Conservation (phyloP, 495 filamentous ascomycete genomes). For the Hypomontagnella monticulosa region DNA sequence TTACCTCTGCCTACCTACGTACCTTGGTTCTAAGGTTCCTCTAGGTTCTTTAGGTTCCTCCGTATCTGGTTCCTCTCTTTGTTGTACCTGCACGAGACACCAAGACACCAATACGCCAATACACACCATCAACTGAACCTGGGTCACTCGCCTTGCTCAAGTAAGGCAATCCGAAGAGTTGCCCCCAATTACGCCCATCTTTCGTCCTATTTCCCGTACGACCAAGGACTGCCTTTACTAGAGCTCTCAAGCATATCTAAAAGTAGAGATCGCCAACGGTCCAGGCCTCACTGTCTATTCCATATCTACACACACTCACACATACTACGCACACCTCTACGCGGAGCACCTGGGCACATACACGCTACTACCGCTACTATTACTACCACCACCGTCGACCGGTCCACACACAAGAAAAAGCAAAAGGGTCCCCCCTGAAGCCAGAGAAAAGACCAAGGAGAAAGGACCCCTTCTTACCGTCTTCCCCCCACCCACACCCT, state of each 20-base stretch:
- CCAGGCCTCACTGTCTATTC: constrained; percentile 35
- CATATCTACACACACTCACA: constrained; percentile 29
- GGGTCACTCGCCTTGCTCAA: constrained; percentile 36
- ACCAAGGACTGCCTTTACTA: constrained; percentile 35
- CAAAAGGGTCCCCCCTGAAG: constrained; percentile 30
- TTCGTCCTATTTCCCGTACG: constrained; percentile 36
- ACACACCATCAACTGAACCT: not conserved
- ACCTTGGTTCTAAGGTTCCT: constrained; percentile 1
- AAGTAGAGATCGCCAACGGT: constrained; percentile 41
- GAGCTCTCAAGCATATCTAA: constrained; percentile 22
- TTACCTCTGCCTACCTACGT: not conserved
- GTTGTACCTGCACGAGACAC: constrained; percentile 39
- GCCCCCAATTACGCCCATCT: constrained; percentile 14
- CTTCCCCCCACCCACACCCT: constrained; percentile 19
- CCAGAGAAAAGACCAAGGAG: constrained; percentile 22
- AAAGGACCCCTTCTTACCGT: constrained; percentile 25
- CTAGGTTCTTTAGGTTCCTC: not conserved
- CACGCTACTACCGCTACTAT: constrained; percentile 5
- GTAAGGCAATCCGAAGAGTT: constrained; percentile 36
- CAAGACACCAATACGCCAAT: too few species aligned
- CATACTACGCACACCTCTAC: too few species aligned
- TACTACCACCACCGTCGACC: constrained; percentile 20
- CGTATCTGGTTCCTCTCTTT: not conserved
- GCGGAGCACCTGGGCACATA: too few species aligned
- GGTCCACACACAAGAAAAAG: constrained; percentile 38